These are phyloP conservation scores for Halteria grandinella DNA, from an alignment of 73 alveolate genomes.

Conservation along the genomic window DNA sequence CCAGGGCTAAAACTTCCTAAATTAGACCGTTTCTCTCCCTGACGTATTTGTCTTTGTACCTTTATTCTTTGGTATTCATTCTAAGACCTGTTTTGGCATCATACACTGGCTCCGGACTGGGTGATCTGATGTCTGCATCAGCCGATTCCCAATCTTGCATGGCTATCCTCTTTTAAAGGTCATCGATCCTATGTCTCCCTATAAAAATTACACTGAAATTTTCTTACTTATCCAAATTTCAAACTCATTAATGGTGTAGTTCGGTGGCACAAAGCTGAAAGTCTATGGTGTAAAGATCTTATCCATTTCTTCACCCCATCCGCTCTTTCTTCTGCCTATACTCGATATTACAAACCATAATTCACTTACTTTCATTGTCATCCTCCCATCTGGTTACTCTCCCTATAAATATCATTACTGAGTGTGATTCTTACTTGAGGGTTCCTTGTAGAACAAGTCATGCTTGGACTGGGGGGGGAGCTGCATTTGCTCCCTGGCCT, in stretches of 20 bases:
- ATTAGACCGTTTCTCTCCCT: slow-evolving; percentile 87
- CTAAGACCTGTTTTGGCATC: slow-evolving; percentile 91
- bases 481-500: too few relatives aligned
- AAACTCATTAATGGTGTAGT: slow-evolving; percentile 66
- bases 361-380: slow-evolving; percentile 3
- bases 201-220: slow-evolving; percentile 71
- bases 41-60: slow-evolving; percentile 87
- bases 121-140: slow-evolving; percentile 96
- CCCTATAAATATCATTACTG: slow-evolving; percentile 6
- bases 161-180: slow-evolving; percentile 86
- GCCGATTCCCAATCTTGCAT: slow-evolving; percentile 85
- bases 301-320: slow-evolving; percentile 79
- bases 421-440: slow-evolving; percentile 9
- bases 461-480: too few relatives aligned
- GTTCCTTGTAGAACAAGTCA: slow-evolving; percentile 16
- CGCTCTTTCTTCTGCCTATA: slow-evolving; percentile 62
- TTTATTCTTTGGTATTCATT: slow-evolving; percentile 90
- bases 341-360: background rate
- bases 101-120: slow-evolving; percentile 97
- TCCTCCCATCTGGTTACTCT: slow-evolving; percentile 50
- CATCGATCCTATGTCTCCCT: slow-evolving; percentile 93
- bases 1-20: slow-evolving; percentile 86
- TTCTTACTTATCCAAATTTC: slow-evolving; percentile 54
- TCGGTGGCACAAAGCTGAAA: slow-evolving; percentile 70
- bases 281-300: slow-evolving; percentile 81